These are phyloP conservation scores for Umbilicus rupestris DNA, from an alignment of 164 flowering plant species.

Conservation along the genomic window DNA sequence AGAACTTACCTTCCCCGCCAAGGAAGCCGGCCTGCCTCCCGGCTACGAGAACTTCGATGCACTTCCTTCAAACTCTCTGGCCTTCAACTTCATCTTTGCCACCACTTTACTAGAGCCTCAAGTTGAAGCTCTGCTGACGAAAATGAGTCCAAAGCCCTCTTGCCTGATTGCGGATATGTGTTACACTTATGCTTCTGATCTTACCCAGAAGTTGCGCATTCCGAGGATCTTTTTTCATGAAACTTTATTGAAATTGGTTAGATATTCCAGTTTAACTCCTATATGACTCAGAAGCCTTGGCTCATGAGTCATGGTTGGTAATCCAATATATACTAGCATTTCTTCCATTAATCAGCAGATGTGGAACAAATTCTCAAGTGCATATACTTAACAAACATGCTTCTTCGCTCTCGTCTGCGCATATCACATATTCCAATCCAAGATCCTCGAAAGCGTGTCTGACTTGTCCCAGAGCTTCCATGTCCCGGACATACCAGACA, in stretches of 20 bases:
- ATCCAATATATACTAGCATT: too few relatives aligned
- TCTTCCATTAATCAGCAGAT: too few relatives aligned
- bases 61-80: slow-evolving; percentile 11
- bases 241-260: too few relatives aligned
- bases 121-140: slow-evolving; percentile 8
- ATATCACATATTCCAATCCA: slow-evolving; percentile 2
- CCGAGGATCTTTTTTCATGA: slow-evolving; percentile 31
- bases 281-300: too few relatives aligned
- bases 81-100: slow-evolving; percentile 14
- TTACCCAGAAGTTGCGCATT: slow-evolving; percentile 18
- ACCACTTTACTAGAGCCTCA: slow-evolving; percentile 10
- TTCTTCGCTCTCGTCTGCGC: slow-evolving; percentile 19
- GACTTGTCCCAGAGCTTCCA: slow-evolving; percentile 17
- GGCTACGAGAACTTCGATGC: slow-evolving; percentile 24
- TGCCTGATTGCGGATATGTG: slow-evolving; percentile 24
- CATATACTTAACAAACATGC: too few relatives aligned
- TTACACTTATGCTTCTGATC: slow-evolving; percentile 16
- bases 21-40: slow-evolving; percentile 20
- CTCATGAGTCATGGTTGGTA: too few relatives aligned
- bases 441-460: not conserved
- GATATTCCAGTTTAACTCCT: too few relatives aligned
- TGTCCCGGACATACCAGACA: slow-evolving; percentile 26
- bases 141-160: slow-evolving; percentile 14
- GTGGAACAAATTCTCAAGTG: too few relatives aligned
- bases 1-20: slow-evolving; percentile 19